Conservation (phyloP, 495 filamentous ascomycete genomes). For the Xylaria acuta region DNA sequence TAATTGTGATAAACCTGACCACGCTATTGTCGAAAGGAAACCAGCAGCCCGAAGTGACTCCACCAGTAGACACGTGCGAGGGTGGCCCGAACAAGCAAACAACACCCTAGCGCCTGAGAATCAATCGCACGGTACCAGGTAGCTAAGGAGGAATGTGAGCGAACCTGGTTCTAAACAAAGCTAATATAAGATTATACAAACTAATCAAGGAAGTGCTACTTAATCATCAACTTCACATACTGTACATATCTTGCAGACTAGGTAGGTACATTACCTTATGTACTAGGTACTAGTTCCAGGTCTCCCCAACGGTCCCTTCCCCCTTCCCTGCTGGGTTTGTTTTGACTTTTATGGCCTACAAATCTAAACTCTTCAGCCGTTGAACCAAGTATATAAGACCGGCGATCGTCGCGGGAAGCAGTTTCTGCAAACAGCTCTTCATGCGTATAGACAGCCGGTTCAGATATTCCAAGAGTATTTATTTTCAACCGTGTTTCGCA, state of each 20-base stretch:
- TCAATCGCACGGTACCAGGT: constrained; percentile 11
- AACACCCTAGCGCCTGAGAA: neutral
- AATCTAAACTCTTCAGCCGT: neutral
- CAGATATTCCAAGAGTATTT: neutral
- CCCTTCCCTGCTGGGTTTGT: neutral
- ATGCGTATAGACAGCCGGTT: too few species aligned
- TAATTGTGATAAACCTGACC: constrained; percentile 9
- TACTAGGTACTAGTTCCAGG: too few species aligned
- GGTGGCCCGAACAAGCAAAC: neutral
- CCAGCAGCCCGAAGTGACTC: neutral
- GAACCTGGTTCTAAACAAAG: neutral
- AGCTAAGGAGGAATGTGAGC: neutral
- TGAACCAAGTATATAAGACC: neutral
- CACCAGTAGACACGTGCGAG: neutral
- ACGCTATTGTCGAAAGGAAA: neutral
- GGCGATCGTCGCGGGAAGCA: neutral
- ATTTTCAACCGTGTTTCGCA: neutral
- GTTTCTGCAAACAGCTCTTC: too few species aligned
- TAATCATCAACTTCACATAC: neutral
- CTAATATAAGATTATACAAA: neutral
- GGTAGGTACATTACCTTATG: too few species aligned
- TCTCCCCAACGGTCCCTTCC: neutral
- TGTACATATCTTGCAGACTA: neutral
- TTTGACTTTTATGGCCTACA: neutral
- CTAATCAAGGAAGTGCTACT: neutral